A percentile compares a stretch with the other conserved stretches of the same genome.
Evolutionary conservation across 495 filamentous ascomycete species (phyloP).

Genomic region (Penicillium cataractarum): DNA sequence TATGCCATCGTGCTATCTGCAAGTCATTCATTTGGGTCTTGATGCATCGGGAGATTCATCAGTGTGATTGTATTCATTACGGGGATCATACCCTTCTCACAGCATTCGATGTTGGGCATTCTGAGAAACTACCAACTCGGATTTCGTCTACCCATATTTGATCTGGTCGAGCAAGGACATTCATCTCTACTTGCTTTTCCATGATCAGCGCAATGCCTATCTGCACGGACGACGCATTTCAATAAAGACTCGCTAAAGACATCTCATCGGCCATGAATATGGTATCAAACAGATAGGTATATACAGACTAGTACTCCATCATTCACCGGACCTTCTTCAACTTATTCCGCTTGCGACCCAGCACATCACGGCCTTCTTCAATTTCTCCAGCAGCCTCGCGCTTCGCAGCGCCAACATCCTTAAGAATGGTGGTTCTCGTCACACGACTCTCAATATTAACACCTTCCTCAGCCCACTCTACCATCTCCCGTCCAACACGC

Average conservation of each 20-base stretch:
- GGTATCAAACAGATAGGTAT: constrained; percentile 21
- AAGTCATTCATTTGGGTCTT: no score
- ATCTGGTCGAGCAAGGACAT: not conserved
- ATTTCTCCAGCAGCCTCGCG: constrained; percentile 85
- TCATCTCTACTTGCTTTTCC: no score
- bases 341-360: constrained; percentile 50
- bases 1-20: not conserved
- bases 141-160: not conserved
- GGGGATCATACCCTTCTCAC: no score
- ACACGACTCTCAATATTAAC: constrained; percentile 90
- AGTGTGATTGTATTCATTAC: no score
- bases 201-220: not conserved
- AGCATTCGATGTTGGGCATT: no score
- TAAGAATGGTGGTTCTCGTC: constrained; percentile 72
- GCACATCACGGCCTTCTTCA: constrained; percentile 88
- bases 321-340: constrained; percentile 49
- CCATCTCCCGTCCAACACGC: constrained; percentile 79
- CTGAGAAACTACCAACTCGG: no score
- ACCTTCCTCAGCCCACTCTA: constrained; percentile 79
- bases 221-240: not conserved
- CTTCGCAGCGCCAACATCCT: constrained; percentile 90
- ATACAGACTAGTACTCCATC: constrained; percentile 1
- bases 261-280: constrained; percentile 13
- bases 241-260: constrained; percentile 12
- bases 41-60: no score